Evolutionary conservation across 768 basidiomycete species (phyloP), one percentile per base, ranked within the genome.

Genomic region (Trametes sanguinea): DNA sequence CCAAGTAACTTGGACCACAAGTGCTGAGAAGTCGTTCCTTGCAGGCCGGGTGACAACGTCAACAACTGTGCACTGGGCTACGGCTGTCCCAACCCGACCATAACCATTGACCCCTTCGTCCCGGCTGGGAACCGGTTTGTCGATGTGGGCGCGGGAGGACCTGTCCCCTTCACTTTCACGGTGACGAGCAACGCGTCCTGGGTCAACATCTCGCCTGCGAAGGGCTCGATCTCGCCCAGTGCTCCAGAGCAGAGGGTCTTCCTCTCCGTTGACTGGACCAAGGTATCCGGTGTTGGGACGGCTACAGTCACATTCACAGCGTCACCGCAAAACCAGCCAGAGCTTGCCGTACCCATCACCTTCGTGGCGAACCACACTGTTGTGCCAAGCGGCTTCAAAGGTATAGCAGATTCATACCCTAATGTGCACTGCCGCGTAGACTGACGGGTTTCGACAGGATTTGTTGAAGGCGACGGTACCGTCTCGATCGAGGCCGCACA

Each of bases 401-500:
- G 85, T 82, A 57, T 2, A 7, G 74, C 60, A 1, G 6, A 47
- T 46, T 27, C 40, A 30, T 1, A 1, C 2, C 5, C 35, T 29
- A 7, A 9, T 7, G 39, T 2, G 5, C 1, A 3, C n/a, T 13
- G 30, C 2, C 4, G 13, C 11, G 13, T n/a, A 17, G 44, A 17
- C 42, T 46, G 1, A 22, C n/a, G 6, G 16, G 1, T 33, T 27
- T 29, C 27, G 46, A 63, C 35, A 68, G 85, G 86, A 2, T 86
- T 87, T 63, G 81, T 90, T 17, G 86, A 90, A 64, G 84, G 81
- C n/a, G 79, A 83, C 44, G 86, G 87, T 10, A 82, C 80, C n/a
- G 76, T 90, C 35, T 83, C 85, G 0, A 86, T 89, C 30, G 87
- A 90, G 65, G 88, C 87, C 32, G 83, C 80, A 2, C 88, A 90